Evolutionary conservation across 2,329 filamentous ascomycete species (phyloP), one percentile per base, ranked within the genome.

Genomic region (Beauveria brongniartii): DNA sequence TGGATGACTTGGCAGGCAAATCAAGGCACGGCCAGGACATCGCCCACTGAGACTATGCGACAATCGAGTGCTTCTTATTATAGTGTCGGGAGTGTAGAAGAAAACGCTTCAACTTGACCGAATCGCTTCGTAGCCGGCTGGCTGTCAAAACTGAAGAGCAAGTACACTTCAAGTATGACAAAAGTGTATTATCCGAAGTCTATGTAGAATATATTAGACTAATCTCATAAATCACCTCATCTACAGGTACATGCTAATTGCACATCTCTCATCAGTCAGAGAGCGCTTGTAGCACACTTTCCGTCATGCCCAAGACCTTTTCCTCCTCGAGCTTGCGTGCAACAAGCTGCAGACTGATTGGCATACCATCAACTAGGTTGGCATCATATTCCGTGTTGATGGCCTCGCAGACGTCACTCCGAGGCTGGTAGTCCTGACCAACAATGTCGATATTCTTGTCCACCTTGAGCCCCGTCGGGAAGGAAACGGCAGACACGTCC

Each of bases 401-500:
- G 9, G 64, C 63, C 61, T 71, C 69, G 65, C 78, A 79, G 0
- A 70, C 51, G 0, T 72, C 67, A 1, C 74, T 72, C 10, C 79
- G 61, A 0, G 75, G 72, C 59, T 67, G 59, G 9, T 75, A 75
- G 0, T 56, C 55, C 1, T 70, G 61, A 2, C 66, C 69, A 0
- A 69, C 58, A 16, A 64, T 57, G 53, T 81, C 79, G 8, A 77
- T 54, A 1, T 65, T 63, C 61, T 75, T 72, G 59, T 80, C 76
- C 0, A 75, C 79, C 0, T 30, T 64, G 14, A 78, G 12, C 0
- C 77, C 76, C 0, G 77, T 77, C 0, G 78, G 74, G 62, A 81
- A 81, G 0, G 78, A 80, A 0, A 81, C 70, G 57, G 72, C 73
- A 0, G 78, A 70, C 61, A 80, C 80, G 66, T 81, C 79, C 1